A percentile compares a stretch with the other conserved stretches of the same genome.
These are phyloP conservation scores for Cytospora piceicola DNA, from an alignment of 2,329 filamentous ascomycete genomes.

Conservation along the genomic window DNA sequence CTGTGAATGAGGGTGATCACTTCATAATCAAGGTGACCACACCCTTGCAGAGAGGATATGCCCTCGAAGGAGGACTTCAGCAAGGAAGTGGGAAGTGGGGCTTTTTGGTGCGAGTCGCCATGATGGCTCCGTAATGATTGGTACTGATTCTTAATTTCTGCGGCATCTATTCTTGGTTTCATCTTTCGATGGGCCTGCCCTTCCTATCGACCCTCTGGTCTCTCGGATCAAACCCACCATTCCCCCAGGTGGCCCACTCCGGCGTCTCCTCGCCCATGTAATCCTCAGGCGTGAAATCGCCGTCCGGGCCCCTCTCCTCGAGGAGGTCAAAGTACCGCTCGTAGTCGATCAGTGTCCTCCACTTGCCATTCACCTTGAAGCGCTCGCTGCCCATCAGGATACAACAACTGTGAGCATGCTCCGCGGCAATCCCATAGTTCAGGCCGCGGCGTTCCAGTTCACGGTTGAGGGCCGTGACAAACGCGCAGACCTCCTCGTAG, in stretches of 20 bases:
- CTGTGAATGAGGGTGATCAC: neutral
- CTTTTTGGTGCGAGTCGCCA: too few species aligned
- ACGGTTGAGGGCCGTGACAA: conserved; percentile 74
- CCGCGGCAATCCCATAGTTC: conserved; percentile 87
- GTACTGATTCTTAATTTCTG: neutral
- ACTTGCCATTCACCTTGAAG: conserved; percentile 76
- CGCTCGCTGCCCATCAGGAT: conserved; percentile 81
- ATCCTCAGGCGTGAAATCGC: conserved; percentile 82
- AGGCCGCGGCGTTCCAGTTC: conserved; percentile 73
- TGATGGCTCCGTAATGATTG: neutral
- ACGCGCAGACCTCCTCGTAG: conserved; percentile 85
- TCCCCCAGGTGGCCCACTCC: conserved; percentile 94
- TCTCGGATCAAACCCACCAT: conserved; percentile 89
- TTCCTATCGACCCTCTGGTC: conserved; percentile 88
- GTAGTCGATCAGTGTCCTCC: conserved; percentile 94
- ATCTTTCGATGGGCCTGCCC: conserved; percentile 65
- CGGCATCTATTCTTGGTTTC: conserved; percentile 9
- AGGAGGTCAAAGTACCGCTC: conserved; percentile 83
- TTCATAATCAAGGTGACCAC: neutral
- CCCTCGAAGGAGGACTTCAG: conserved; percentile 36
- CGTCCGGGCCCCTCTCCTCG: conserved; percentile 67
- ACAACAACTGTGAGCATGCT: conserved; percentile 95
- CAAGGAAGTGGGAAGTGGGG: neutral
- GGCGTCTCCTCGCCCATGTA: conserved; percentile 85
- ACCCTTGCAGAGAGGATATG: neutral